Percentiles rank a stretch among this genome's conserved stretches.
These are phyloP conservation scores for Lenwebbia sp. DNA, from an alignment of 345 rosid species.

Conservation along the genomic window DNA sequence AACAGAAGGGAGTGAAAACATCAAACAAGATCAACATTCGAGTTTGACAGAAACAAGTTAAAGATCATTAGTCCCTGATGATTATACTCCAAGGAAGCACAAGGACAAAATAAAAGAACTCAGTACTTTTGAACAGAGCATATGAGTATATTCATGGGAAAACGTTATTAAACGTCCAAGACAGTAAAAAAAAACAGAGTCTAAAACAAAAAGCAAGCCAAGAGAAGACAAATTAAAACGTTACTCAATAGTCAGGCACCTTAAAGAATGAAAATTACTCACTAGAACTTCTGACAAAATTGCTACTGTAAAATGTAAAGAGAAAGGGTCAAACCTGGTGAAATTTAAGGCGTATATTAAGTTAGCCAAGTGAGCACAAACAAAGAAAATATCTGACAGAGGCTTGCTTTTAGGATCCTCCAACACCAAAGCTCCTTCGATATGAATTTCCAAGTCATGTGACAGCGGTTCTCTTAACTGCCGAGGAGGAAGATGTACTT, in stretches of 20 bases:
- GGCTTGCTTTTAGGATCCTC: conserved; percentile 34
- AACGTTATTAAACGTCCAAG: neutral
- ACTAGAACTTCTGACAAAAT: neutral
- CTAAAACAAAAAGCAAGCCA: neutral
- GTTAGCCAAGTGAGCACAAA: conserved; percentile 59
- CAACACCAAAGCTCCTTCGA: conserved; percentile 31
- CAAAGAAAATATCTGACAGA: conserved; percentile 53
- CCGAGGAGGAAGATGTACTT: conserved; percentile 47
- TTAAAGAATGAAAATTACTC: neutral
- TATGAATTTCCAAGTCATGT: conserved; percentile 59
- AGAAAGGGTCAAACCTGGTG: conserved; percentile 41
- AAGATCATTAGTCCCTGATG: neutral
- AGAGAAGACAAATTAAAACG: neutral
- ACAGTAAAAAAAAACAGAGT: neutral
- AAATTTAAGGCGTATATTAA: conserved; percentile 45
- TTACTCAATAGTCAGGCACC: neutral
- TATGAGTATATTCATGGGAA: neutral
- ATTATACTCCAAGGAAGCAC: neutral
- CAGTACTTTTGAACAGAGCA: neutral
- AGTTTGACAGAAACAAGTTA: neutral
- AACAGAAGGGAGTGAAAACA: neutral
- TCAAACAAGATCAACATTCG: neutral
- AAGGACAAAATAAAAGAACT: neutral
- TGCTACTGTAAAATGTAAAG: neutral
- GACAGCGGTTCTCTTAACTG: conserved; percentile 65